Evolutionary conservation across 2,329 filamentous ascomycete genomes (phyloP), one percentile per base, ranked within the genome.

Genomic region (Neospermospora avenae): DNA sequence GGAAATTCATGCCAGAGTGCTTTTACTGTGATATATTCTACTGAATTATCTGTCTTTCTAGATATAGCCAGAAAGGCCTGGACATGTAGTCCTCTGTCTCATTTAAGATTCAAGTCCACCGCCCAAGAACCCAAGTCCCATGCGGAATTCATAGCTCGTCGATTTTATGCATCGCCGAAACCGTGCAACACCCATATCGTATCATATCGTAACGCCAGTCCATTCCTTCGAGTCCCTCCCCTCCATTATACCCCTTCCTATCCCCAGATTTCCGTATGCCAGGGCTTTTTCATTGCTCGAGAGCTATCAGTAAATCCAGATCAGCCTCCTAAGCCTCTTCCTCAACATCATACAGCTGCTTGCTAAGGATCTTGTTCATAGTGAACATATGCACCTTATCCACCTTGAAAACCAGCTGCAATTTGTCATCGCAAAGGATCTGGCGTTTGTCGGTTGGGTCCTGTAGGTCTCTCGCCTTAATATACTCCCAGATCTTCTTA

Each of bases 301-400:
- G n/a, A n/a, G n/a, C n/a, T n/a, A n/a, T n/a, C n/a, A n/a, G n/a
- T n/a, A n/a, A n/a, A n/a, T n/a, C n/a, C n/a, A n/a, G n/a, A n/a
- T n/a, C n/a, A n/a, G n/a, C n/a, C n/a, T n/a, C n/a, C n/a, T n/a
- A n/a, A n/a, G n/a, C n/a, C n/a, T n/a, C 54, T 74, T 95, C 91
- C 56, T 93, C 91, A 51, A 90, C 82, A 2, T 89, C 90, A 72
- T 96, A 97, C 41, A 98, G 80, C 71, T 98, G 93, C 73, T 89
- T 87, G 64, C 90, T 91, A 11, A 98, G 85, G 16, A 96, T 84
- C 80, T 97, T 97, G 80, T 96, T 98, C 93, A 99, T 98, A 68
- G 91, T 93, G 76, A 99, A 99, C 95, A 99, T 99, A 76, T 98
- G 91, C 53, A 99, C 89, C 70, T 84, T 90, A 70, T 92, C 85